These are phyloP conservation scores for Diospyros kaki DNA, from an alignment of 148 eudicot genomes.

Conservation along the genomic window DNA sequence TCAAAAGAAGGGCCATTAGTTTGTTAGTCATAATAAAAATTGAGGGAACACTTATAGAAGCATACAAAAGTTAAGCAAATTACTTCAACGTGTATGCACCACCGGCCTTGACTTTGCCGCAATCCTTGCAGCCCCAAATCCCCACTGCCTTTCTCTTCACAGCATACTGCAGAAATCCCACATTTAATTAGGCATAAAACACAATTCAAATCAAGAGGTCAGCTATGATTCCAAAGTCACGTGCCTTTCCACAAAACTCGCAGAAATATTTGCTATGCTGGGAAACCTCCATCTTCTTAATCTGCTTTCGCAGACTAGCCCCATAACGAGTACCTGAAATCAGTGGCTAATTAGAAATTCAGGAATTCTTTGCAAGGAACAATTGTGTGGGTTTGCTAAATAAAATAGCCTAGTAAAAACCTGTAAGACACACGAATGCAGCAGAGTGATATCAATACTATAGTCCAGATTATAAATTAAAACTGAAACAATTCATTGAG, in stretches of 20 bases:
- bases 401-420: neutral
- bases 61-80: neutral
- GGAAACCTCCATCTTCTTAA: slow-evolving; percentile 94
- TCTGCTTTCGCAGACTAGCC: slow-evolving; percentile 94
- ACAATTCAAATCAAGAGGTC: neutral
- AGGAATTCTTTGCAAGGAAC: neutral
- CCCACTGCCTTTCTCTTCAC: slow-evolving; percentile 93
- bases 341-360: neutral
- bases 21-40: neutral
- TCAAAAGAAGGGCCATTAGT: neutral
- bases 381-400: neutral
- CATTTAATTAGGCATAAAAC: neutral
- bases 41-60: no score
- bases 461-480: neutral
- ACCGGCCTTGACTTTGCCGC: slow-evolving; percentile 94
- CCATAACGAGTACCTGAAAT: slow-evolving; percentile 83
- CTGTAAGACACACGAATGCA: neutral
- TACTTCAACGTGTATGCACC: slow-evolving; percentile 96
- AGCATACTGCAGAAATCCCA: slow-evolving; percentile 47
- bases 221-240: neutral
- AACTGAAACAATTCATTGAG: neutral
- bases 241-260: slow-evolving; percentile 94
- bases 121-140: slow-evolving; percentile 96
- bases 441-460: neutral
- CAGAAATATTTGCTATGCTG: slow-evolving; percentile 97